Evolutionary conservation across 129 eudicot species (phyloP), one percentile per base, ranked within the genome.

Genomic region (Gnaphalium uliginosum): DNA sequence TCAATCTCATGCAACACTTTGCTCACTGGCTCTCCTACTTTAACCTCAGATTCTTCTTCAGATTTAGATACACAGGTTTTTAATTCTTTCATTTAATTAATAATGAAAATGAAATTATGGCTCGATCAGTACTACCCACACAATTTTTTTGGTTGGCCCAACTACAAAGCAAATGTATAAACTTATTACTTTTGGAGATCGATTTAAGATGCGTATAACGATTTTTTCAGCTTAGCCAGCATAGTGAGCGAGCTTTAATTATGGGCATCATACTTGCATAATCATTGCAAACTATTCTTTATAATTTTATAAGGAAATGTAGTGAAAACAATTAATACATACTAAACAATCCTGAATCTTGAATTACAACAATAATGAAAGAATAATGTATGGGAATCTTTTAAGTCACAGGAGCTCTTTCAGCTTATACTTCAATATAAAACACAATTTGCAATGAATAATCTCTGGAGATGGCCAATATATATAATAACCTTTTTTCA

Each of bases 1-100:
- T 90, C 96, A 41, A 72, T 86, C 77, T 88, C 96, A 76, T 90
- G 86, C 96, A 88, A 86, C 78, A 85, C 96, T 72, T 76, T 90
- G 74, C 82, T 90, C 54, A 81, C 86, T 62, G 84, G 71, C 63
- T 86, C 95, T 65, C 86, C 96, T 39, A 43, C 85, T 30, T 79
- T 86, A 58, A 79, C 92, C 64, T 41, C 89, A 18, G 82, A 59
- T 67, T 87, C 86, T 72, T 87, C 93, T 53, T 87, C 89, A 54
- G 93, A 86, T 84, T 85, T 86, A 84, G 96, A 90, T 71, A 83
- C 93, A 62, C 82, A 90, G 96, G 96, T 90, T 59, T 51, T 50
- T 46, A 19, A 27, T 43, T 69, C 1, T 63, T 53, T 67, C 33
- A 50, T 72, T 54, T 53, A 39, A 24, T 79, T 25, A 25, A n/a